These are phyloP conservation scores for Vicia sativa DNA, from an alignment of 306 rosid species.

Conservation along the genomic window DNA sequence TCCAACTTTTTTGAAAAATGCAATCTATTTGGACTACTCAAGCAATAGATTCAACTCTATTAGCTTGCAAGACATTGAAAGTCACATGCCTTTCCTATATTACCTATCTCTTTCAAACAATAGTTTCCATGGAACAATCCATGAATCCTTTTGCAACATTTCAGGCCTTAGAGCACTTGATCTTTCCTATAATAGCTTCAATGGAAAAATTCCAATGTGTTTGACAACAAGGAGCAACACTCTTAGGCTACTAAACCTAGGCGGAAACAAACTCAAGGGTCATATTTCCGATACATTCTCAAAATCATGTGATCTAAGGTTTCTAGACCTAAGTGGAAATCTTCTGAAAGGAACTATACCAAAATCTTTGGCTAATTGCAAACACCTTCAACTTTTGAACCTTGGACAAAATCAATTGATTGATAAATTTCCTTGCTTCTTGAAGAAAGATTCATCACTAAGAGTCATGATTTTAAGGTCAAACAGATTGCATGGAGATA, in stretches of 20 bases:
- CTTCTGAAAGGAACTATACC: slow-evolving; percentile 33
- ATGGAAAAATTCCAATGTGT: slow-evolving; percentile 40
- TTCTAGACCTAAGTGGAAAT: slow-evolving; percentile 45
- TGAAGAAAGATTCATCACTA: slow-evolving; percentile 18
- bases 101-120: slow-evolving; percentile 36
- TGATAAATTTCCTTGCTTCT: slow-evolving; percentile 39
- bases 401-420: slow-evolving; percentile 31
- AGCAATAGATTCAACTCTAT: slow-evolving; percentile 40
- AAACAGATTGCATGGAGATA: slow-evolving; percentile 7
- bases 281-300: slow-evolving; percentile 22
- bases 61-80: slow-evolving; percentile 28
- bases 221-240: neutral
- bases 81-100: neutral
- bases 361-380: slow-evolving; percentile 37
- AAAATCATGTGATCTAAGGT: slow-evolving; percentile 26
- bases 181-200: slow-evolving; percentile 39
- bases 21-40: slow-evolving; percentile 41
- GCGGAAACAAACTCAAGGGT: slow-evolving; percentile 34
- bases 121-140: slow-evolving; percentile 25
- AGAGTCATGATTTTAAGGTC: slow-evolving; percentile 35
- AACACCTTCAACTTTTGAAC: slow-evolving; percentile 30
- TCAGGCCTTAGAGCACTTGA: slow-evolving; percentile 34
- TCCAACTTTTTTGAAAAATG: neutral
- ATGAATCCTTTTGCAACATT: slow-evolving; percentile 37
- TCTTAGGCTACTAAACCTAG: slow-evolving; percentile 29